Percentiles rank a stretch among this genome's conserved stretches.
phyloP scores from a whole-genome alignment of 2,329 filamentous ascomycete genomes.

The Cytospora piceicola region DNA sequence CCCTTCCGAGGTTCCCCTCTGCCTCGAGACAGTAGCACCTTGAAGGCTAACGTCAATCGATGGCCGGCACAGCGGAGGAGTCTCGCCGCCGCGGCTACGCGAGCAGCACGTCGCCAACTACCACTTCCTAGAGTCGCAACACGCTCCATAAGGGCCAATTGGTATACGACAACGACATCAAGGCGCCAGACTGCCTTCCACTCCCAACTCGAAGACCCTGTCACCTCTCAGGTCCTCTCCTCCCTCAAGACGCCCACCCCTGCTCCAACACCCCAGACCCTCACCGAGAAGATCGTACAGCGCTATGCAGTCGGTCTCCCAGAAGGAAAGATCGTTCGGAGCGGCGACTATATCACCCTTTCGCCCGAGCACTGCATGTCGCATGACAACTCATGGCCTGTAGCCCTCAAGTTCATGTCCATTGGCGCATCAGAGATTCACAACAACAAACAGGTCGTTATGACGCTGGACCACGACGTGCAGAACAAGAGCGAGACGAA shows the following conservation, averaged over 20 bases:
- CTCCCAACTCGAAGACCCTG: slow-evolving; percentile 62
- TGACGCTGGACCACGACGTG: slow-evolving; percentile 87
- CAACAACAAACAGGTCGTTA: slow-evolving; percentile 73
- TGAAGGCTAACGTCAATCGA: background rate
- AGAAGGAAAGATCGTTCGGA: slow-evolving; percentile 72
- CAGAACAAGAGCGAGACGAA: slow-evolving; percentile 81
- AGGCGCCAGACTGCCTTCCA: slow-evolving; percentile 61
- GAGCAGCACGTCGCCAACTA: slow-evolving; percentile 32
- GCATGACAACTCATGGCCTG: slow-evolving; percentile 62
- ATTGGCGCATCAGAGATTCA: slow-evolving; percentile 78
- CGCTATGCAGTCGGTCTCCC: slow-evolving; percentile 74
- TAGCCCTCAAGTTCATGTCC: slow-evolving; percentile 75
- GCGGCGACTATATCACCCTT: slow-evolving; percentile 84
- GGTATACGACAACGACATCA: slow-evolving; percentile 33
- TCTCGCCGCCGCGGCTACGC: slow-evolving; percentile 36
- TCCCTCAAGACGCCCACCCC: slow-evolving; percentile 44
- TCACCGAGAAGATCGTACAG: slow-evolving; percentile 94
- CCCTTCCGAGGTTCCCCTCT: background rate
- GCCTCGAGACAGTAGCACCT: too few relatives aligned
- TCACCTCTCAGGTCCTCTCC: slow-evolving; percentile 57
- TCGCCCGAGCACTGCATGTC: slow-evolving; percentile 78
- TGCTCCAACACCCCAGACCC: slow-evolving; percentile 68
- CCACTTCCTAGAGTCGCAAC: slow-evolving; percentile 23
- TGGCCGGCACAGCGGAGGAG: slow-evolving; percentile 36
- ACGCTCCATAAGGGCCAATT: slow-evolving; percentile 10